A percentile compares a stretch with the other conserved stretches of the same genome.
These are phyloP conservation scores for Orobanche coerulescens DNA, from an alignment of 257 asterid genomes.

Conservation along the genomic window DNA sequence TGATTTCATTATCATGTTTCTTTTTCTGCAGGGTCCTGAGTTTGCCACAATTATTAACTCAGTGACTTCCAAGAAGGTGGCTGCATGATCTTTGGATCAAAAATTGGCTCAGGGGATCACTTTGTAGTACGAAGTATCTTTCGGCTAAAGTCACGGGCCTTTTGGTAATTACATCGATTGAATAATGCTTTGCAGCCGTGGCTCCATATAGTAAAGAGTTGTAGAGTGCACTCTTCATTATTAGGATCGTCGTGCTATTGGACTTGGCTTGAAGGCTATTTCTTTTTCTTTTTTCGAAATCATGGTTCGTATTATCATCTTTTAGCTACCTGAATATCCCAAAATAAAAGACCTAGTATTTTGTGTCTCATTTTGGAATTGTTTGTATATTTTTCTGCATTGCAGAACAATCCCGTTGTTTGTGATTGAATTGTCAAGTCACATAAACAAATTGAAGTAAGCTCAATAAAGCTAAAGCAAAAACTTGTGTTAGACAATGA, in stretches of 20 bases:
- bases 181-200: slow-evolving; percentile 23
- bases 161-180: slow-evolving; percentile 11
- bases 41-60: slow-evolving; percentile 87
- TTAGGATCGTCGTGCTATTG: slow-evolving; percentile 18
- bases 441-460: too few relatives aligned
- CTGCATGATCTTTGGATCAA: slow-evolving; percentile 44
- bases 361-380: slow-evolving; percentile 28
- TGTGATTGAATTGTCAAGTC: too few relatives aligned
- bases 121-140: slow-evolving; percentile 7
- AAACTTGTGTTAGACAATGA: too few relatives aligned
- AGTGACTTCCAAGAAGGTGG: slow-evolving; percentile 85
- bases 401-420: too few relatives aligned
- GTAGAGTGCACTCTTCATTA: not conserved
- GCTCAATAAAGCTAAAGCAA: too few relatives aligned
- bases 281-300: not conserved
- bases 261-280: not conserved
- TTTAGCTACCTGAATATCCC: not conserved
- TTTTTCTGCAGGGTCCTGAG: slow-evolving; percentile 70
- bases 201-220: not conserved
- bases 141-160: slow-evolving; percentile 17
- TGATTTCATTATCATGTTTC: slow-evolving; percentile 9
- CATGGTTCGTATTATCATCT: slow-evolving; percentile 15
- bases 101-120: slow-evolving; percentile 28
- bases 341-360: slow-evolving; percentile 12
- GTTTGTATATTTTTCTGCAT: too few relatives aligned